Percentiles rank a stretch among this genome's conserved stretches.
Evolutionary conservation across 257 asterid species (phyloP).

Genomic region (Ligustrum vulgare): DNA sequence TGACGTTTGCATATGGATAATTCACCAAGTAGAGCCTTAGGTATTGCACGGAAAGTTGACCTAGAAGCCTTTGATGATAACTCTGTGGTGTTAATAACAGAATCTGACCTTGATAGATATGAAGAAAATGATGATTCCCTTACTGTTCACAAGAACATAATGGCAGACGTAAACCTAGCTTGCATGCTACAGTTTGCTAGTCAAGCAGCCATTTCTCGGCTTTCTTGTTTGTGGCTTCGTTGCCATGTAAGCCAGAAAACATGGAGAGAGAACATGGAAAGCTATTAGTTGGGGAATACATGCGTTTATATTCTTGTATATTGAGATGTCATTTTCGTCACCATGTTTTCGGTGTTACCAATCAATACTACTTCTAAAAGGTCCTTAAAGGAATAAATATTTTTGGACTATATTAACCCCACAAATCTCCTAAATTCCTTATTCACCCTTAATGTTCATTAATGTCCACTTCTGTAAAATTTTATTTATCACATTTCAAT

Average conservation of each 20-base stretch:
- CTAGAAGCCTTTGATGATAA: slow-evolving; percentile 59
- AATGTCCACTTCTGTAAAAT: no score
- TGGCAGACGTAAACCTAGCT: slow-evolving; percentile 49
- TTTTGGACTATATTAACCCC: no score
- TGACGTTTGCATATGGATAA: slow-evolving; percentile 14
- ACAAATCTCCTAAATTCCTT: no score
- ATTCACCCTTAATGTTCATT: no score
- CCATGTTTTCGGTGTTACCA: slow-evolving; percentile 16
- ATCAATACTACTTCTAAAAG: no score
- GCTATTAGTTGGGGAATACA: slow-evolving; percentile 34
- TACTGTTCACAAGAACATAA: slow-evolving; percentile 20
- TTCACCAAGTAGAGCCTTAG: slow-evolving; percentile 13
- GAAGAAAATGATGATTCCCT: slow-evolving; percentile 45
- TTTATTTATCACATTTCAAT: no score
- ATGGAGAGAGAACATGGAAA: slow-evolving; percentile 44
- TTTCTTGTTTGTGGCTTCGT: slow-evolving; percentile 69
- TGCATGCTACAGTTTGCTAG: slow-evolving; percentile 73
- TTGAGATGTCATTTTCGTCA: slow-evolving; percentile 30
- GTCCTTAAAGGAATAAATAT: no score
- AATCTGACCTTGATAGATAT: slow-evolving; percentile 85
- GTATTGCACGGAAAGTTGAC: slow-evolving; percentile 28
- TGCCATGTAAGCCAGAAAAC: slow-evolving; percentile 50
- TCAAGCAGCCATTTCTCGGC: slow-evolving; percentile 66
- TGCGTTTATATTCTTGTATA: slow-evolving; percentile 68
- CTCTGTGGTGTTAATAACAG: slow-evolving; percentile 69